Evolutionary conservation across 1,139 yeast species (phyloP), one percentile per base, ranked within the genome.

Genomic region (Geotrichum bryndzae): DNA sequence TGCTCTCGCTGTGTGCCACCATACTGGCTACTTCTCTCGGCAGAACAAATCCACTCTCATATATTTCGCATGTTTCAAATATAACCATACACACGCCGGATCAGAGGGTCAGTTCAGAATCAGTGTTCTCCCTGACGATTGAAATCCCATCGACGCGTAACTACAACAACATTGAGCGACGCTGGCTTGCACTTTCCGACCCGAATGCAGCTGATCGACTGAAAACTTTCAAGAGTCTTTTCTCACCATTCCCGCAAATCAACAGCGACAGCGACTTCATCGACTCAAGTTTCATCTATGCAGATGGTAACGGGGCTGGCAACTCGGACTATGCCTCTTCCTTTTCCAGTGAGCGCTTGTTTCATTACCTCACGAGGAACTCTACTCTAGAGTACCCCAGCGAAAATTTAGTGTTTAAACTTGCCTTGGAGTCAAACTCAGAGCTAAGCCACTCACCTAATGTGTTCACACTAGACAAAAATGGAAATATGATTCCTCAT

Each of bases 141-240:
- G 62, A 62, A 51, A 65, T 72, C 41, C 73, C 74, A 1, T 61
- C 71, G 1, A 64, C 68, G 2, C 55, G 67, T 22, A 66, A 66
- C 53, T 66, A 69, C 62, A 68, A 69, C 63, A 68, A 72, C 59
- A 57, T 72, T 27, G 61, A 65, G 45, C 68, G 75, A 15, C 65
- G 73, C 31, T 72, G 75, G 75, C 68, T 72, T 67, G 73, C 73
- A 13, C 64, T 67, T 18, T 63, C 72, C 1, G 75, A 72, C 57
- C 75, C 75, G 3, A 70, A 70, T 56, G 68, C 66, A 50, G 60
- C 65, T 7, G n/a, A 35, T 27, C 56, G 61, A 3, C 53, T 59
- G 10, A 59, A 55, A 29, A 13, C 56, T 4, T 27, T 59, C 3
- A 52, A 25, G 22, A 33, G 23, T 41, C 6, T 55, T 10, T 54